Evolutionary conservation across 805 yeast species (phyloP).

Genomic region (Brettanomyces anomalus): DNA sequence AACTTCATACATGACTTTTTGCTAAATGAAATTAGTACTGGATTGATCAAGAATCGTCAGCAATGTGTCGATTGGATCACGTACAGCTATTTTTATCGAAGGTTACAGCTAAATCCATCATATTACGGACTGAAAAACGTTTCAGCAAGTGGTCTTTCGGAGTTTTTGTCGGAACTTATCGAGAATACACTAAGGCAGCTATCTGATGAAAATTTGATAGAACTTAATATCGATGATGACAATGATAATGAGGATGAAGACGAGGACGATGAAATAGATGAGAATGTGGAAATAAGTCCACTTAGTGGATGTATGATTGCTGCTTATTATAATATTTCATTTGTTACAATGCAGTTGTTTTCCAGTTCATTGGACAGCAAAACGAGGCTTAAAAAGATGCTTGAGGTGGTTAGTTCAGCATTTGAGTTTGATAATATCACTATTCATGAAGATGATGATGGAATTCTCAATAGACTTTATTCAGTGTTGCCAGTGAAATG

Average conservation of each 20-base stretch:
- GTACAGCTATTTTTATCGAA: constrained; percentile 70
- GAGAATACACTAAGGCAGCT: constrained; percentile 64
- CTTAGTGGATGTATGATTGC: constrained; percentile 67
- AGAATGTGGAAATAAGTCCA: constrained; percentile 42
- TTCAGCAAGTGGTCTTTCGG: constrained; percentile 63
- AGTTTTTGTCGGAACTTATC: constrained; percentile 73
- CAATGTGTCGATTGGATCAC: constrained; percentile 91
- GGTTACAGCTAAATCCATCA: constrained; percentile 77
- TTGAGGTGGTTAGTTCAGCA: constrained; percentile 60
- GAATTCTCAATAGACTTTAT: constrained; percentile 40
- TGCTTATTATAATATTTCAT: constrained; percentile 60
- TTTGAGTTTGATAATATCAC: constrained; percentile 62
- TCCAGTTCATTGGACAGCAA: constrained; percentile 39
- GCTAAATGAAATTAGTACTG: constrained; percentile 62
- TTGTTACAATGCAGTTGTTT: constrained; percentile 58
- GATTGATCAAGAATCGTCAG: constrained; percentile 57
- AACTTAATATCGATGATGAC: constrained; percentile 31
- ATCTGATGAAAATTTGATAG: constrained; percentile 50
- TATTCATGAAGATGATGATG: constrained; percentile 52
- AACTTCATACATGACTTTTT: constrained; percentile 56
- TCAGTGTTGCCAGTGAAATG: constrained; percentile 56
- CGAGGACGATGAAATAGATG: constrained; percentile 27
- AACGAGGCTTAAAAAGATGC: constrained; percentile 49
- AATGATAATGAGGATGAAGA: constrained; percentile 18
- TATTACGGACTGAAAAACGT: constrained; percentile 72